Conservation (phyloP, 208 protist genomes). For the Acanthamoeba lenticulata region DNA sequence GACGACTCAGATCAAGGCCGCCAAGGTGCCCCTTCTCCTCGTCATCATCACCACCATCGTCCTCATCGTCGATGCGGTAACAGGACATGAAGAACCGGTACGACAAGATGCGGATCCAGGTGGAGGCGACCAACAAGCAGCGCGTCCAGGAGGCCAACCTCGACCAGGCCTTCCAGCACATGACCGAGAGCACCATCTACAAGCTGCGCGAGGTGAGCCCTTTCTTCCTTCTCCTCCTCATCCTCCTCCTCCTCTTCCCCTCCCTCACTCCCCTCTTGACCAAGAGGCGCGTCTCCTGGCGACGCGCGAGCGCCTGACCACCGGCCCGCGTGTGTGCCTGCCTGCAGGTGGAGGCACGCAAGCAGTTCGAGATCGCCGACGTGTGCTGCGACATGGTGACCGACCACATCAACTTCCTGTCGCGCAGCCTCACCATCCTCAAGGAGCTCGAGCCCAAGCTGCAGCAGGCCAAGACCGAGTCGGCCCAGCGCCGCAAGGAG, state of each 20-base stretch:
- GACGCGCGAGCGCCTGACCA: neutral
- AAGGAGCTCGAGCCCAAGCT: conserved; percentile 63
- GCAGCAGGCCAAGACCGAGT: conserved; percentile 58
- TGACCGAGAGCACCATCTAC: conserved; percentile 50
- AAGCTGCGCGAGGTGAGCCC: conserved; percentile 60
- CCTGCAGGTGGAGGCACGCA: conserved; percentile 38
- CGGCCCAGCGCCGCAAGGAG: conserved; percentile 55
- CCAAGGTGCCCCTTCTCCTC: neutral
- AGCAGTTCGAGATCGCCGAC: conserved; percentile 63
- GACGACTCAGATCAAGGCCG: conserved; percentile 13
- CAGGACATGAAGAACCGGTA: conserved; percentile 59
- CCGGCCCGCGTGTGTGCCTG: neutral
- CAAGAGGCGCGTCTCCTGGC: no score
- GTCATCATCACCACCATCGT: no score
- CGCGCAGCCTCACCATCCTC: conserved; percentile 53
- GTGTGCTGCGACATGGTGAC: conserved; percentile 65
- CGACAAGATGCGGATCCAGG: conserved; percentile 59
- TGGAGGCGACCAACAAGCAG: conserved; percentile 64
- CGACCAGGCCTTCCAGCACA: conserved; percentile 58
- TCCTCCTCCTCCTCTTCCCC: no score
- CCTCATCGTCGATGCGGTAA: no score
- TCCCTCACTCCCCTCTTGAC: neutral
- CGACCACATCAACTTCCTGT: conserved; percentile 63
- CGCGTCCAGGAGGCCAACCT: conserved; percentile 47
- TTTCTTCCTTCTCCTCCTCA: no score